Base-by-base conservation (phyloP, 108 stramenopile species). In the Fragilariopsis cylindrus region DNA sequence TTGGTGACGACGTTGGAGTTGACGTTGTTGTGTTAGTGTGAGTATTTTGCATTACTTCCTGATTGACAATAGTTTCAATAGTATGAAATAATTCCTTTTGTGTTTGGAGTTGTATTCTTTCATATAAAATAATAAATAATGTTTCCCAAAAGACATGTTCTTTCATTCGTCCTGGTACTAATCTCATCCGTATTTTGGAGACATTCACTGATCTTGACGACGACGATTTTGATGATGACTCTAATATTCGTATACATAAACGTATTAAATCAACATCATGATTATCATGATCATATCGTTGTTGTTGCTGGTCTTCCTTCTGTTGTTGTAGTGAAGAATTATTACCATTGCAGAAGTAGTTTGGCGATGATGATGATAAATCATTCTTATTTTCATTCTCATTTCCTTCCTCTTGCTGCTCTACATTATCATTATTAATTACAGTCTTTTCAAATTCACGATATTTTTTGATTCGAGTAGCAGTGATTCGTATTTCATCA, bases 101-200 rank as follows among this genome's bases (percentile, higher is more conserved):
- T 18, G 44, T 9, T 55, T 69, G 56, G 43, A 49, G 18, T 30
- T 64, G 43, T 50, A 63, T 52, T 13, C 57, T 41, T 66, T 84
- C 79, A 11, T 77, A 58, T 4, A 80, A n/a, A n/a, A 84, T 62
- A 5, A 13, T 19, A 44, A 76, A 70, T n/a, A 76, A 43, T 7
- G 66, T 19, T 44, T 76, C 68, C 83, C 83, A 84, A 71, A 84
- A 84, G n/a, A 67, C 44, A 40, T 72, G 72, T 64, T 84, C 83
- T 58, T 80, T 80, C 15, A 84, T 9, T 41, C 55, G 48, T 12
- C 67, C 50, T 44, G 79, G 83, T 0, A 84, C 83, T 67, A 84
- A 16, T 54, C 53, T 65, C 58, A 76, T 77, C 5, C 83, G 79
- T 7, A 80, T 43, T 48, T 69, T 63, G 44, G 73, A 58, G 0